These are phyloP conservation scores for Termitomyces sp. DNA, from an alignment of 768 basidiomycete species.

Conservation along the genomic window DNA sequence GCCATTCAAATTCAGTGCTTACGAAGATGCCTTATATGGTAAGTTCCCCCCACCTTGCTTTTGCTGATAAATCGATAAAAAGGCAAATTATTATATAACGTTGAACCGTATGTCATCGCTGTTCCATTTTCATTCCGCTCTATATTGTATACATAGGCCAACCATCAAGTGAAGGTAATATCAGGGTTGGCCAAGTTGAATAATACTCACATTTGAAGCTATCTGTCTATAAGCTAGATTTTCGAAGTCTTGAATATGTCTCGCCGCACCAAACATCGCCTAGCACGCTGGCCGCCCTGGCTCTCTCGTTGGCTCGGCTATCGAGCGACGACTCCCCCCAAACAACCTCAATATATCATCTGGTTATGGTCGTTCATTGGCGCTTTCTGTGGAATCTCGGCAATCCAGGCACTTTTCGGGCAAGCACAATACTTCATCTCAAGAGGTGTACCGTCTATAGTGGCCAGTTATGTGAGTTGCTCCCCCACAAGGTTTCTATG, in stretches of 20 bases:
- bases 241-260: neutral
- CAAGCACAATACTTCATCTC: constrained; percentile 45
- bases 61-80: no score
- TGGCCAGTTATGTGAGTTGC: constrained; percentile 44
- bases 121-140: no score
- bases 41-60: no score
- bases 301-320: constrained; percentile 44
- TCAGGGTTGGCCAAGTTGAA: neutral
- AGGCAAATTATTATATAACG: no score
- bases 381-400: constrained; percentile 45
- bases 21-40: no score
- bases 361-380: constrained; percentile 54
- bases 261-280: constrained; percentile 13
- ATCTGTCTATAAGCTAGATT: neutral
- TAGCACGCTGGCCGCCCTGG: constrained; percentile 33
- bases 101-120: no score
- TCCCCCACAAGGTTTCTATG: neutral
- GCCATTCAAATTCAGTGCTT: no score
- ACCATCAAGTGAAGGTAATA: neutral
- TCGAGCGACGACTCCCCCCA: constrained; percentile 29
- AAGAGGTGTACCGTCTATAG: constrained; percentile 41
- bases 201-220: no score
- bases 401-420: constrained; percentile 48
- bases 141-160: no score
- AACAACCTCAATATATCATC: constrained; percentile 29